Evolutionary conservation across 2,329 filamentous ascomycete species (phyloP).

Genomic region (Exophiala spinifera): DNA sequence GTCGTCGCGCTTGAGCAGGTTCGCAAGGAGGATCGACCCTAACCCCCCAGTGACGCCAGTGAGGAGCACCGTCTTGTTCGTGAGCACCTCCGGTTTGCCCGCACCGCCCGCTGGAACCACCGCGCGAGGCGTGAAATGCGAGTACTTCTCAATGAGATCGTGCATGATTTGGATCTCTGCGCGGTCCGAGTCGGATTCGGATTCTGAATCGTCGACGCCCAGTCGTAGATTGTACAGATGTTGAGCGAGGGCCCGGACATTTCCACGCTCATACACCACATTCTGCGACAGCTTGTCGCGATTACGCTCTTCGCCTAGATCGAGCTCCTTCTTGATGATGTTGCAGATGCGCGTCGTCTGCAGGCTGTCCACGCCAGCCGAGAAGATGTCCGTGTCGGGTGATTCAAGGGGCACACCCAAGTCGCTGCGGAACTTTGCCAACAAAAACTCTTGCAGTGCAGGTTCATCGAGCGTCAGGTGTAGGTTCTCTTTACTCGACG

Average conservation of each 20-base stretch:
- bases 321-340: slow-evolving; percentile 42
- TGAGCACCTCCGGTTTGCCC: slow-evolving; percentile 1
- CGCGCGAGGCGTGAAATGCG: slow-evolving; percentile 12
- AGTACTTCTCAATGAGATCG: slow-evolving; percentile 44
- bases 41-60: slow-evolving; percentile 66
- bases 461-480: slow-evolving; percentile 9
- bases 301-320: slow-evolving; percentile 8
- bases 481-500: background rate
- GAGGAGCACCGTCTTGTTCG: slow-evolving; percentile 33
- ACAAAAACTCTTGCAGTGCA: slow-evolving; percentile 14
- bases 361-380: slow-evolving; percentile 18
- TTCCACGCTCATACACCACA: slow-evolving; percentile 59
- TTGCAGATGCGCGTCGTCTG: slow-evolving; percentile 30
- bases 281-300: slow-evolving; percentile 49
- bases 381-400: slow-evolving; percentile 16
- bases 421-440: slow-evolving; percentile 14
- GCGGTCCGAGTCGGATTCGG: slow-evolving; percentile 25
- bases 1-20: slow-evolving; percentile 36
- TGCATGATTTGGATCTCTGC: slow-evolving; percentile 44
- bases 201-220: slow-evolving; percentile 15
- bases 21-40: slow-evolving; percentile 56
- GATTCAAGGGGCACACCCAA: slow-evolving; percentile 8
- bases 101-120: slow-evolving; percentile 2
- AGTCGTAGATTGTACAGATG: slow-evolving; percentile 33
- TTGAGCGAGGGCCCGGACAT: slow-evolving; percentile 42